These are phyloP conservation scores for Westerdykella ornata DNA, from an alignment of 2,329 filamentous ascomycete genomes.

Conservation along the genomic window DNA sequence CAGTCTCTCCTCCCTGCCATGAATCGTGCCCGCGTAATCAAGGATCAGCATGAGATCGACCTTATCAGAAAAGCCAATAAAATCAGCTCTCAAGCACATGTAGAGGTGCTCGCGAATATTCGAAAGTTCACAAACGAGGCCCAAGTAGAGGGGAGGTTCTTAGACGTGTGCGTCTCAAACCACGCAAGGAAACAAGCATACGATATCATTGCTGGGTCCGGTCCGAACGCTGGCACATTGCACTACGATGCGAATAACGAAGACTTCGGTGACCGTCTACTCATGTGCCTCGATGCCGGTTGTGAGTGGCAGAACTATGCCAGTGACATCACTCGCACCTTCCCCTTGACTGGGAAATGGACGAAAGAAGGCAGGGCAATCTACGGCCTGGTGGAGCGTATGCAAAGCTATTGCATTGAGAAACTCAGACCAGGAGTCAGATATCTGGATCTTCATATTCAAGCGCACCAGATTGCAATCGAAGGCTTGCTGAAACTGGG, in stretches of 20 bases:
- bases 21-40: conserved; percentile 71
- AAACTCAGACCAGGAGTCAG: conserved; percentile 61
- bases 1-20: conserved; percentile 49
- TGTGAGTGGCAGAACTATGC: conserved; percentile 82
- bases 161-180: conserved; percentile 62
- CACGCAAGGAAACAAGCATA: conserved; percentile 78
- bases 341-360: conserved; percentile 70
- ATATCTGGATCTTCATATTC: conserved; percentile 66
- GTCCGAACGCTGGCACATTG: conserved; percentile 72
- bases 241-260: conserved; percentile 82
- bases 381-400: conserved; percentile 69
- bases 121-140: conserved; percentile 65
- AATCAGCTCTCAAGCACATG: conserved; percentile 72
- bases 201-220: conserved; percentile 78
- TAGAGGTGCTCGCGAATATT: conserved; percentile 59
- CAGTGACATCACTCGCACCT: conserved; percentile 81
- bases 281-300: conserved; percentile 80
- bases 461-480: conserved; percentile 66
- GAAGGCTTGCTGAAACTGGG: conserved; percentile 64
- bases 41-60: conserved; percentile 74
- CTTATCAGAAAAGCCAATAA: conserved; percentile 74
- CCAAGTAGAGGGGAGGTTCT: conserved; percentile 73
- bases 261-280: conserved; percentile 59
- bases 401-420: conserved; percentile 71
- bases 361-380: conserved; percentile 62